Evolutionary conservation across 106 monocot species (phyloP).

Genomic region (Triglochin maritima): DNA sequence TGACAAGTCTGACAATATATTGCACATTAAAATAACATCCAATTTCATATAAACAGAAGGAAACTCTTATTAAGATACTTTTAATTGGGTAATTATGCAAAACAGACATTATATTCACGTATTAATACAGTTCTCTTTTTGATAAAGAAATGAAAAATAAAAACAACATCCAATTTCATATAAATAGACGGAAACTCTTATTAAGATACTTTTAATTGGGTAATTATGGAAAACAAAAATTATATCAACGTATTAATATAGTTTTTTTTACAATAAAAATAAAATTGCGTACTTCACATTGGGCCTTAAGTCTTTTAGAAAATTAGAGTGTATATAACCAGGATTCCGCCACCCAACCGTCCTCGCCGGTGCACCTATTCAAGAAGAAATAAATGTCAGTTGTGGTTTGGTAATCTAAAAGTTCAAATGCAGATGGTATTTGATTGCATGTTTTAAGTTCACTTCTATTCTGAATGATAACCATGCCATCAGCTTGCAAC

Average conservation of each 20-base stretch:
- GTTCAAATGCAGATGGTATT: not conserved
- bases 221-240: not conserved
- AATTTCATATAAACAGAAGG: too few species aligned
- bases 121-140: not conserved
- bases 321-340: slow-evolving; percentile 79
- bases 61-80: not conserved
- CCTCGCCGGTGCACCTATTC: slow-evolving; percentile 67
- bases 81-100: not conserved
- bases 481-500: too few species aligned
- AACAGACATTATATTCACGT: not conserved
- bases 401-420: not conserved
- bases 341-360: slow-evolving; percentile 95
- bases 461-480: not conserved
- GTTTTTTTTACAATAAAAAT: not conserved
- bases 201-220: not conserved
- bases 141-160: not conserved
- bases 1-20: too few species aligned
- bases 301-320: slow-evolving; percentile 82
- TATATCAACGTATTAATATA: not conserved
- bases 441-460: not conserved
- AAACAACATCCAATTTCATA: too few species aligned
- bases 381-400: not conserved
- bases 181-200: too few species aligned
- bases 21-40: too few species aligned
- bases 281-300: slow-evolving; percentile 39